Evolutionary conservation across 371 early-diverging fungal species (phyloP), one percentile per base, ranked within the genome.

Genomic region (Nematocida displodere): DNA sequence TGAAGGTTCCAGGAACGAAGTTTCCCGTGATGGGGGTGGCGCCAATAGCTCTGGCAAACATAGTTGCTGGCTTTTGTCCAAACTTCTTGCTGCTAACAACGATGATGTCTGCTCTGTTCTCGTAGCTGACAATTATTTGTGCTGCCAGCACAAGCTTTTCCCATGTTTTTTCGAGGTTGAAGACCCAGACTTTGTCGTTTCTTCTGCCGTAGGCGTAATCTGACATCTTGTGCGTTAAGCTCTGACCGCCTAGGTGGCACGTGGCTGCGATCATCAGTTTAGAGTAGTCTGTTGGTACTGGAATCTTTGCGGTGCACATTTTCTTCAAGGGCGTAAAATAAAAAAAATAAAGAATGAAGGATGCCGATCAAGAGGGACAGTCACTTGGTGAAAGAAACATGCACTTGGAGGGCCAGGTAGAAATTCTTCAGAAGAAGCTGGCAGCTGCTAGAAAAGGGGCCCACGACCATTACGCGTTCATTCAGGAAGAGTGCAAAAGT

Each of bases 1-100:
- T 96, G 87, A 99, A 97, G 84, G 92, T 94, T 87, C 99, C 98
- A 77, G 99, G 97, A 82, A 97, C 94, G 90, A 97, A 97, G 79
- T 95, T 91, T 84, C 95, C 96, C 64, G 94, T 94, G 76, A 94
- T 89, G 81, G 95, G 92, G 82, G 91, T 91, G 58, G 92, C 91
- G 68, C 94, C 94, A 79, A 92, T 92, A 88, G 91, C 90, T 80
- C 91, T 89, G 66, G 94, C 93, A 85, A 92, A 96, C 88, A 96
- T 97, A 68, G 92, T 87, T 68, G 92, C 95, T 63, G 97, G 95
- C 86, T 95, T 92, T 87, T 93, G 93, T 79, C 96, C 97, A 84
- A 91, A 94, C 75, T 91, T 88, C 83, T 94, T 91, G 84, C 92
- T 89, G 79, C 94, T 91, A 80, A 94, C 89, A 64, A 93, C 92